phyloP scores from a whole-genome alignment of 495 filamentous ascomycete species.

The Aspergillus egyptiacus region DNA sequence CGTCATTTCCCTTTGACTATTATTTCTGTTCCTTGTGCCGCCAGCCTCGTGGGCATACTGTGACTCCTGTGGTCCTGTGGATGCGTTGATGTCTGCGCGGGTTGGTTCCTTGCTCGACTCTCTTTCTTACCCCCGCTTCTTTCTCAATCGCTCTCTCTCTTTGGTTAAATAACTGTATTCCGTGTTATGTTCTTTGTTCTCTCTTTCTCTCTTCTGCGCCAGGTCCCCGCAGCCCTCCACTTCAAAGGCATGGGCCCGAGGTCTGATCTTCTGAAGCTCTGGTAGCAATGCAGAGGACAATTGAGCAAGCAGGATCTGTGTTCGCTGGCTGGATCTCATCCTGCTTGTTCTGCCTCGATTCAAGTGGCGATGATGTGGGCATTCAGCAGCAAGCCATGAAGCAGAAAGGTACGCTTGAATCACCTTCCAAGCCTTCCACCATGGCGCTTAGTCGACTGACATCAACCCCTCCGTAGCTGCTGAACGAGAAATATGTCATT shows the following conservation, averaged over 20 bases:
- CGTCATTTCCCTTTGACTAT: constrained; percentile 4
- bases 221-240: constrained; percentile 5
- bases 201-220: constrained; percentile 4
- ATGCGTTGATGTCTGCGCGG: constrained; percentile 3
- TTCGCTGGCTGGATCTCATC: constrained; percentile 41
- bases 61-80: neutral
- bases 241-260: constrained; percentile 28
- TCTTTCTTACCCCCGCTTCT: constrained; percentile 1
- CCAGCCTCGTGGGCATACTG: constrained; percentile 1
- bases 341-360: constrained; percentile 34
- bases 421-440: constrained; percentile 1
- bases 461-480: constrained; percentile 18
- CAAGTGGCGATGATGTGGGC: constrained; percentile 24
- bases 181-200: constrained; percentile 5
- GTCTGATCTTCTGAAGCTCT: constrained; percentile 26
- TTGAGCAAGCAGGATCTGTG: constrained; percentile 38
- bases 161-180: neutral
- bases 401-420: constrained; percentile 22
- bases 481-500: constrained; percentile 43
- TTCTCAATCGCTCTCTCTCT: neutral
- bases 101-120: constrained; percentile 11
- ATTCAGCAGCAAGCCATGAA: constrained; percentile 18
- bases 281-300: constrained; percentile 41
- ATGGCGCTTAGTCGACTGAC: constrained; percentile 7
- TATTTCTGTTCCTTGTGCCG: constrained; percentile 13